These are phyloP conservation scores for Phyllostachys edulis DNA, from an alignment of 176 grass and related monocot species.

Conservation along the genomic window DNA sequence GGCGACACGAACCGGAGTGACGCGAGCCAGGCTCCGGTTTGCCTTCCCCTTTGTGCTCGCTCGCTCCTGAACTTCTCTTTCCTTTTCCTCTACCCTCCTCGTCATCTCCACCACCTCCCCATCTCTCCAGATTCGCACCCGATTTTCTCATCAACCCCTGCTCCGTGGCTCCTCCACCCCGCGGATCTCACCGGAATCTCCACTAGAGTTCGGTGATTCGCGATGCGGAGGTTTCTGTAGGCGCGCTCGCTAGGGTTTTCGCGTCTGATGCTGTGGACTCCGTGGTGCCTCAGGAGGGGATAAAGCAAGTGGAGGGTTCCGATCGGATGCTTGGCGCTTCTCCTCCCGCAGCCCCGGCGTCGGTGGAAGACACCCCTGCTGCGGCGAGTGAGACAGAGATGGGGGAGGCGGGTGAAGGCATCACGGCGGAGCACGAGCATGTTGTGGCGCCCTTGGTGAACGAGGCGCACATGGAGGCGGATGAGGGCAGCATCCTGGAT, in stretches of 20 bases:
- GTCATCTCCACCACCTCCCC: background rate
- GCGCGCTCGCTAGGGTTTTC: slow-evolving; percentile 39
- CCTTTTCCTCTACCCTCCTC: background rate
- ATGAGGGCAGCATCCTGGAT: background rate
- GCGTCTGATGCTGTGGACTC: slow-evolving; percentile 9
- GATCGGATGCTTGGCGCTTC: background rate
- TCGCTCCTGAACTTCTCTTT: background rate
- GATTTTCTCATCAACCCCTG: background rate
- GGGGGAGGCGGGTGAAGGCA: background rate
- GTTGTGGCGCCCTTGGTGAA: background rate
- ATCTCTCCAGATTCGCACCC: slow-evolving; percentile 35
- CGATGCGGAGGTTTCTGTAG: slow-evolving; percentile 11
- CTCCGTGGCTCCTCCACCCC: background rate
- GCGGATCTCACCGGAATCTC: background rate
- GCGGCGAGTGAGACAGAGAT: background rate
- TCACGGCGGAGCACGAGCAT: background rate
- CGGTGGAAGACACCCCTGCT: background rate
- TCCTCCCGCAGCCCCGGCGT: background rate
- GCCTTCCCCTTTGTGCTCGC: background rate
- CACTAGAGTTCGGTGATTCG: background rate
- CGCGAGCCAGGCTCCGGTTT: background rate
- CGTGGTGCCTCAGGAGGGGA: background rate
- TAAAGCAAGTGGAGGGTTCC: background rate
- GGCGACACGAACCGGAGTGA: background rate
- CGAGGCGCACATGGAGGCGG: background rate